Conservation (phyloP, 306 rosid species). For the Acacia acuminata region DNA sequence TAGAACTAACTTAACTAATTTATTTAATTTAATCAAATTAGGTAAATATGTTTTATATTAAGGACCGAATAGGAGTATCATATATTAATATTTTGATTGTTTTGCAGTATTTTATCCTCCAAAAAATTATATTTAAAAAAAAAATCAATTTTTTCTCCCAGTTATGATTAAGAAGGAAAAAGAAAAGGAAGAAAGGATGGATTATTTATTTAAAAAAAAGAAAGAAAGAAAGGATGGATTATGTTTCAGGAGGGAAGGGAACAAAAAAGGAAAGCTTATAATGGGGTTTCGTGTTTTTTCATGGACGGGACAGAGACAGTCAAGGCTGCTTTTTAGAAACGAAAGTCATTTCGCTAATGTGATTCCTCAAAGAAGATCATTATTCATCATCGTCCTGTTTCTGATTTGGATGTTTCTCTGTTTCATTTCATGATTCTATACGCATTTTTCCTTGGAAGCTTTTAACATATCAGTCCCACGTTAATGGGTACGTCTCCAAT, state of each 20-base stretch:
- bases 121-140: background rate
- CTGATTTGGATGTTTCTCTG: constrained; percentile 14
- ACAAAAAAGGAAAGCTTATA: background rate
- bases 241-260: background rate
- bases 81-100: no score
- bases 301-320: constrained; percentile 31
- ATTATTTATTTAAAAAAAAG: no score
- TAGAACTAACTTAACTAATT: no score
- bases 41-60: no score
- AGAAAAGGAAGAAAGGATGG: no score
- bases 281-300: constrained; percentile 23
- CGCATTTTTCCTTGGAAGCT: constrained; percentile 16
- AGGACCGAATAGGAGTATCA: no score
- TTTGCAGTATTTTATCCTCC: background rate
- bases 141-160: background rate
- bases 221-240: background rate
- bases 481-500: constrained; percentile 53
- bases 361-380: background rate
- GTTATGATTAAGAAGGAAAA: background rate
- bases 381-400: constrained; percentile 19
- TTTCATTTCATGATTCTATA: constrained; percentile 24
- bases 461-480: constrained; percentile 28
- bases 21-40: no score
- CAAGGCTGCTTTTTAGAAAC: constrained; percentile 37
- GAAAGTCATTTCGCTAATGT: constrained; percentile 13